phyloP scores from a whole-genome alignment of 768 basidiomycete species.

The Leccinum variicolor region DNA sequence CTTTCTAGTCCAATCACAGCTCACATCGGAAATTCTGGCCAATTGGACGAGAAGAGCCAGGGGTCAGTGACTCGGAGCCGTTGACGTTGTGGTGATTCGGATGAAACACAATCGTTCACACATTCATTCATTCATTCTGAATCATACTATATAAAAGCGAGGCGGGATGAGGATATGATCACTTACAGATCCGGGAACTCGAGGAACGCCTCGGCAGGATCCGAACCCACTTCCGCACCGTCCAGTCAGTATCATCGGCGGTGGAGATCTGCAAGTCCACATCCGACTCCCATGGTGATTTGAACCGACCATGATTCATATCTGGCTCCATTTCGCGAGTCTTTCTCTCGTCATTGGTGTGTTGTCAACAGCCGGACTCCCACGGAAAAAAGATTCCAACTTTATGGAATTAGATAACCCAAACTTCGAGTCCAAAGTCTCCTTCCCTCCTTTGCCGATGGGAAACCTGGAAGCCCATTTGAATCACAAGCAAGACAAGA shows the following conservation, averaged over 20 bases:
- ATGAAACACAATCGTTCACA: background rate
- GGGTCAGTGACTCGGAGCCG: background rate
- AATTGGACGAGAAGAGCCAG: background rate
- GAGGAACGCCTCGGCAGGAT: background rate
- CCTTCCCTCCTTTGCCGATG: background rate
- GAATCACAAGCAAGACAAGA: background rate
- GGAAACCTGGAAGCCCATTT: background rate
- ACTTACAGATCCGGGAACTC: background rate
- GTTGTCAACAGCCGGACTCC: background rate
- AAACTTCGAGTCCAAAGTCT: too few species aligned
- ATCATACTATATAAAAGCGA: background rate
- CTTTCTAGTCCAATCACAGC: background rate
- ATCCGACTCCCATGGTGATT: background rate
- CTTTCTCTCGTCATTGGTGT: background rate
- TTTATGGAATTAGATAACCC: background rate
- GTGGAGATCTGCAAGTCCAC: background rate
- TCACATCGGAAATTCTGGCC: background rate
- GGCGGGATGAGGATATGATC: background rate
- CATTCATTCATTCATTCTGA: background rate
- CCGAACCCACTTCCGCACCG: background rate
- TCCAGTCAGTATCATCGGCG: background rate
- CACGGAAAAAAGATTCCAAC: background rate
- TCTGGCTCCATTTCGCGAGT: background rate
- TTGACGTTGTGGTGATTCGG: background rate
- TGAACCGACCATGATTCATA: background rate